Conservation (phyloP, 2,329 filamentous ascomycete genomes). For the Monosporascus sp. region DNA sequence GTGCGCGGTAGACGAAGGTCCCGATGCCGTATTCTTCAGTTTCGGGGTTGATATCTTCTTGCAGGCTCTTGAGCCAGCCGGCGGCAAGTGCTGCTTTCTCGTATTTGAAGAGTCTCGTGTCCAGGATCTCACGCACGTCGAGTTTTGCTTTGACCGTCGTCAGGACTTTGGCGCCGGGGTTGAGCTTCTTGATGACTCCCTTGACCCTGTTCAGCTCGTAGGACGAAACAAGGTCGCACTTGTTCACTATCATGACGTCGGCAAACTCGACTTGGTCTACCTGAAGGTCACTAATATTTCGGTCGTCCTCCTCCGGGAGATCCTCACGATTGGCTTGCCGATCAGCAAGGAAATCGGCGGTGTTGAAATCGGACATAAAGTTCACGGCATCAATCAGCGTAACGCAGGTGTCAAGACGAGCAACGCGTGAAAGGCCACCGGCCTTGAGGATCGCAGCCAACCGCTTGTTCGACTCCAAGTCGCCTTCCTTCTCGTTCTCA, state of each 20-base stretch:
- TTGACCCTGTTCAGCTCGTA: slow-evolving; percentile 38
- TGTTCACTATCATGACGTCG: slow-evolving; percentile 68
- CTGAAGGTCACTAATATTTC: slow-evolving; percentile 70
- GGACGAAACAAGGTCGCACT: slow-evolving; percentile 54
- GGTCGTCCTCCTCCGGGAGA: slow-evolving; percentile 61
- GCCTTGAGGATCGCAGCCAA: slow-evolving; percentile 29
- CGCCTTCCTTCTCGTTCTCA: slow-evolving; percentile 19
- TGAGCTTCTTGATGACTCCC: slow-evolving; percentile 55
- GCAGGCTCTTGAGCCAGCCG: slow-evolving; percentile 66
- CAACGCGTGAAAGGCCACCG: slow-evolving; percentile 62
- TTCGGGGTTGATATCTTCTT: slow-evolving; percentile 67
- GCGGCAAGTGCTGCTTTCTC: slow-evolving; percentile 58
- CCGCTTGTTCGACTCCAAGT: slow-evolving; percentile 17
- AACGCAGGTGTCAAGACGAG: slow-evolving; percentile 64
- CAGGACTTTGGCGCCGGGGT: slow-evolving; percentile 61
- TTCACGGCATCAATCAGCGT: slow-evolving; percentile 71
- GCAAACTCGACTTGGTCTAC: slow-evolving; percentile 76
- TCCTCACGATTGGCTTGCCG: slow-evolving; percentile 51
- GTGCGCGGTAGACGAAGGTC: slow-evolving; percentile 63
- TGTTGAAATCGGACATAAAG: slow-evolving; percentile 67
- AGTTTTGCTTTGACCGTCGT: slow-evolving; percentile 49
- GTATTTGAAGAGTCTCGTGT: slow-evolving; percentile 61
- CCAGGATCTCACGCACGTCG: slow-evolving; percentile 57
- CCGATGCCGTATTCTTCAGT: slow-evolving; percentile 69
- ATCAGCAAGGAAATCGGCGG: slow-evolving; percentile 60